Evolutionary conservation across 768 basidiomycete genomes (phyloP).

Genomic region (Psilocybe sp.): DNA sequence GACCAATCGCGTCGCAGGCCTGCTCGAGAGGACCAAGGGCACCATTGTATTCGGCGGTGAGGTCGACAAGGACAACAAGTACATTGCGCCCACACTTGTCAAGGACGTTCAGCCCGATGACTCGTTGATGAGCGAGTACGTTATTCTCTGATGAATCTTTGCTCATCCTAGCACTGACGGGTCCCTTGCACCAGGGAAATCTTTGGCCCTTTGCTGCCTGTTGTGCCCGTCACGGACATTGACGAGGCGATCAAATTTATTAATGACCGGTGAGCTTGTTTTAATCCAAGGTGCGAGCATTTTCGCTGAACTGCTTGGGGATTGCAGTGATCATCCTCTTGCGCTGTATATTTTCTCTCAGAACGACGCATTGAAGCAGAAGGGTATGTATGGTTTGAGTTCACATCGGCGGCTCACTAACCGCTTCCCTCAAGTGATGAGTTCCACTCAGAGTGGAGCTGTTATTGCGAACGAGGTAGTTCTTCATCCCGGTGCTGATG

Average conservation of each 20-base stretch:
- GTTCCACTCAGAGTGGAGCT: constrained; percentile 69
- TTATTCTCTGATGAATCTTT: constrained; percentile 8
- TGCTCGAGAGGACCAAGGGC: constrained; percentile 69
- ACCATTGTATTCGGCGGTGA: constrained; percentile 63
- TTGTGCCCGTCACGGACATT: constrained; percentile 66
- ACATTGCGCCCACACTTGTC: constrained; percentile 74
- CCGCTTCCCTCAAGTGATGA: constrained; percentile 45
- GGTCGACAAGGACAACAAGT: constrained; percentile 52
- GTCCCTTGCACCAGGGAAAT: constrained; percentile 54
- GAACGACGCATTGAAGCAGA: constrained; percentile 54
- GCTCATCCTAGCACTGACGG: background rate
- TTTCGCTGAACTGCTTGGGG: background rate
- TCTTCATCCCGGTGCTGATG: constrained; percentile 62
- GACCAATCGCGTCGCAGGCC: constrained; percentile 46
- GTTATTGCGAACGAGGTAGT: constrained; percentile 68
- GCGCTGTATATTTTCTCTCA: constrained; percentile 76
- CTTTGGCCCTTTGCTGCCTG: constrained; percentile 79
- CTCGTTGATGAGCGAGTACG: constrained; percentile 75
- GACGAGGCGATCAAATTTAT: constrained; percentile 74
- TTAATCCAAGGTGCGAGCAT: background rate
- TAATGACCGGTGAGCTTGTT: constrained; percentile 45
- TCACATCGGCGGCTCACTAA: no score
- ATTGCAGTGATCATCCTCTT: constrained; percentile 64
- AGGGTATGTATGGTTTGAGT: constrained; percentile 37
- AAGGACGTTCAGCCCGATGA: constrained; percentile 60